phyloP scores from a whole-genome alignment of 208 protist genomes.

The Porcisia deanei region DNA sequence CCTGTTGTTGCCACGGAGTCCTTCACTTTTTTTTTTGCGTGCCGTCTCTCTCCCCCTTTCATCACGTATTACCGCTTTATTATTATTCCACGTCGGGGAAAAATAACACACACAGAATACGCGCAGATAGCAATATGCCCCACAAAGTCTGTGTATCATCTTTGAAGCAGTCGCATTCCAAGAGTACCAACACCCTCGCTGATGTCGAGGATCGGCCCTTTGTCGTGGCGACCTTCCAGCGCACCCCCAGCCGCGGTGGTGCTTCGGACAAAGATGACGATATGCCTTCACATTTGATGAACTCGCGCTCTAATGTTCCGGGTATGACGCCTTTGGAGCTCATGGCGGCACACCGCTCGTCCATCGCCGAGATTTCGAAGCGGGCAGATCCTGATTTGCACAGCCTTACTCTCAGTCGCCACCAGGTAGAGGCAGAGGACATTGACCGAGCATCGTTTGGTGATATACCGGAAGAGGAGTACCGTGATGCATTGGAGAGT shows the following conservation, averaged over 20 bases:
- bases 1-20: background rate
- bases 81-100: too few relatives aligned
- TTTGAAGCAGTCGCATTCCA: slow-evolving; percentile 8
- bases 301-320: slow-evolving; percentile 55
- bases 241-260: slow-evolving; percentile 23
- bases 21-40: background rate
- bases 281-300: slow-evolving; percentile 43
- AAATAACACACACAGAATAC: background rate
- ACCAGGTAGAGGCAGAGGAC: slow-evolving; percentile 55
- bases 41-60: background rate
- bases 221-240: slow-evolving; percentile 50
- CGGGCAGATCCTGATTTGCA: slow-evolving; percentile 44
- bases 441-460: slow-evolving; percentile 23
- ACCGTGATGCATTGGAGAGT: slow-evolving; percentile 40
- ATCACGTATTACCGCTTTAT: background rate
- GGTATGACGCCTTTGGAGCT: slow-evolving; percentile 68
- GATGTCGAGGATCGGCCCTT: slow-evolving; percentile 34
- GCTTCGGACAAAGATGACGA: slow-evolving; percentile 26
- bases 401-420: slow-evolving; percentile 78
- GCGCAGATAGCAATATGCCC: too few relatives aligned
- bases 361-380: slow-evolving; percentile 43
- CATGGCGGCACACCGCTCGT: slow-evolving; percentile 55
- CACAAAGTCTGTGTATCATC: background rate
- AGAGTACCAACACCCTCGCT: slow-evolving; percentile 12
- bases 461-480: slow-evolving; percentile 40